Percentiles rank a stretch among this genome's conserved stretches.
Evolutionary conservation across 768 basidiomycete species (phyloP).

Genomic region (Suillus discolor): DNA sequence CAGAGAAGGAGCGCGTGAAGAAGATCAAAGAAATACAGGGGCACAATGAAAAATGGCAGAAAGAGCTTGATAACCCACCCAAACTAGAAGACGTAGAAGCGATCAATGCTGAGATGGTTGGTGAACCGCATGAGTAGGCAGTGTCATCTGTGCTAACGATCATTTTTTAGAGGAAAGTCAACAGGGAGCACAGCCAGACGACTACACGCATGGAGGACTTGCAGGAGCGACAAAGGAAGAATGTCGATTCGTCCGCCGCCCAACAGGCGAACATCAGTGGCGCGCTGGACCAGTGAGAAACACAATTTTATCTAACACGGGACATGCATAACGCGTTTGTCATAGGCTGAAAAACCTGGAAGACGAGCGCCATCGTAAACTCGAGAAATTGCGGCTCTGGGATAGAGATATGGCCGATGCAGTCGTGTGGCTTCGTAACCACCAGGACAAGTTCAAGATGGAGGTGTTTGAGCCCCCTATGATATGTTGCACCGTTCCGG

Average conservation of each 20-base stretch:
- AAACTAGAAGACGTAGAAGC: slow-evolving; percentile 49
- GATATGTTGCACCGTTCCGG: slow-evolving; percentile 69
- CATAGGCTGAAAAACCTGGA: slow-evolving; percentile 58
- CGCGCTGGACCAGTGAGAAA: slow-evolving; percentile 31
- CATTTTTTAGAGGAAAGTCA: slow-evolving; percentile 28
- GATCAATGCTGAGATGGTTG: slow-evolving; percentile 50
- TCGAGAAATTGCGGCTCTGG: slow-evolving; percentile 51
- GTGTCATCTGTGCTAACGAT: background rate
- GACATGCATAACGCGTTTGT: background rate
- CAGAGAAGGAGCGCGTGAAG: slow-evolving; percentile 60
- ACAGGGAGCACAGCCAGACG: slow-evolving; percentile 26
- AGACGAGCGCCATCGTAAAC: slow-evolving; percentile 57
- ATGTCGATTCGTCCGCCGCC: slow-evolving; percentile 36
- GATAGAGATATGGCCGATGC: slow-evolving; percentile 65
- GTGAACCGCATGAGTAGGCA: slow-evolving; percentile 17
- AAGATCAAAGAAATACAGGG: slow-evolving; percentile 57
- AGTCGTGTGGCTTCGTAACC: slow-evolving; percentile 72
- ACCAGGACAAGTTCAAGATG: slow-evolving; percentile 70
- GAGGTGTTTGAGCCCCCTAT: slow-evolving; percentile 86
- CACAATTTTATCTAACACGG: background rate
- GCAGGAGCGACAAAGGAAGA: slow-evolving; percentile 39
- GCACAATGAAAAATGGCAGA: slow-evolving; percentile 49
- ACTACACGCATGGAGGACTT: slow-evolving; percentile 35
- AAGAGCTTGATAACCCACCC: slow-evolving; percentile 52
- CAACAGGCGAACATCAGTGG: slow-evolving; percentile 35